Percentiles rank a stretch among this genome's conserved stretches.
Conservation (phyloP, 176 grass and related monocot species). For the Oryza nivara region DNA sequence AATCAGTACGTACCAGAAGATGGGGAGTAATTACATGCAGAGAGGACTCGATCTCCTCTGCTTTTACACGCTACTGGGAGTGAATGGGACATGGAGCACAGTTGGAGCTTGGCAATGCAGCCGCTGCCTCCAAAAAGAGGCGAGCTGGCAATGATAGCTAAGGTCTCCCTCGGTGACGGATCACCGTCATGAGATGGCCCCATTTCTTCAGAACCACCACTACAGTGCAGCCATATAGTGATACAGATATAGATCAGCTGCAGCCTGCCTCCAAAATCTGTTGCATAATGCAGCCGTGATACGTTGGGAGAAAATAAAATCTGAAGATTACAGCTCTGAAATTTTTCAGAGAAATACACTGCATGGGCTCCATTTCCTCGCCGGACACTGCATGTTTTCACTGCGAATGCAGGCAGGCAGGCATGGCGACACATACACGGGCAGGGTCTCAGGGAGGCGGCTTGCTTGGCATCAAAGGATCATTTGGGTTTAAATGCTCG, state of each 20-base stretch:
- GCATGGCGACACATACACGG: not conserved
- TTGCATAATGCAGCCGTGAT: not conserved
- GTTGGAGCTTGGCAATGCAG: not conserved
- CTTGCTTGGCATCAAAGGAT: constrained; percentile 22
- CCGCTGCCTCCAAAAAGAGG: not conserved
- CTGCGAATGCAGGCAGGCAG: not conserved
- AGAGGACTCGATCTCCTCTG: not conserved
- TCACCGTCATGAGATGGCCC: not conserved
- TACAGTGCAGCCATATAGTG: too few relatives aligned
- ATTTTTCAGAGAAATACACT: not conserved
- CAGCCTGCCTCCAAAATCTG: too few relatives aligned
- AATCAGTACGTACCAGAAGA: not conserved
- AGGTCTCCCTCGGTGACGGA: not conserved
- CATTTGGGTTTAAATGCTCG: not conserved
- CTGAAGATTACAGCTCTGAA: not conserved
- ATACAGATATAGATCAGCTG: too few relatives aligned
- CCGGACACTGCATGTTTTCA: too few relatives aligned
- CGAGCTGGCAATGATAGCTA: constrained; percentile 24
- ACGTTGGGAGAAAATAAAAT: not conserved
- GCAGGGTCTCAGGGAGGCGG: not conserved
- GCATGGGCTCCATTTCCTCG: not conserved
- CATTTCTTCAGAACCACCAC: too few relatives aligned
- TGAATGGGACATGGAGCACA: not conserved
- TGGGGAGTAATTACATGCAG: not conserved
- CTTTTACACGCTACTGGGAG: not conserved